phyloP scores from a whole-genome alignment of 2,329 filamentous ascomycete genomes.

The Calonectria pseudoturangicola region DNA sequence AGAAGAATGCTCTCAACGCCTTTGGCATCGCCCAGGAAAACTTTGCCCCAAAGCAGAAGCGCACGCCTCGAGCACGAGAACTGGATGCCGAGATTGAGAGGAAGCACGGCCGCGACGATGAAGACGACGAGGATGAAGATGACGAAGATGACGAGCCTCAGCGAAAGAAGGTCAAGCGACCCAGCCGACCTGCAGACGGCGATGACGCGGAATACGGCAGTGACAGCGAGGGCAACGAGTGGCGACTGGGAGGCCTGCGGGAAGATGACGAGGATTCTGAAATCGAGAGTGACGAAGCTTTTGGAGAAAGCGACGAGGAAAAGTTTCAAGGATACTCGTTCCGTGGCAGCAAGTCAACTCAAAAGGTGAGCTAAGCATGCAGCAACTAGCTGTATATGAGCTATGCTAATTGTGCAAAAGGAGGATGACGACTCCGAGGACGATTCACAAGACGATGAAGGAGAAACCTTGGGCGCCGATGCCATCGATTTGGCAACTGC shows the following conservation, averaged over 20 bases:
- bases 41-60: conserved; percentile 68
- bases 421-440: conserved; percentile 77
- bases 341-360: conserved; percentile 66
- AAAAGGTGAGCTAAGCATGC: conserved; percentile 51
- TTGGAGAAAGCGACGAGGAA: conserved; percentile 92
- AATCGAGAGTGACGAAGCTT: conserved; percentile 84
- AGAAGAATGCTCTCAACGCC: conserved; percentile 73
- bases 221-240: conserved; percentile 90
- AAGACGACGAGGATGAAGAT: conserved; percentile 70
- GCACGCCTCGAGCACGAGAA: conserved; percentile 70
- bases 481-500: conserved; percentile 76
- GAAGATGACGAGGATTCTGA: conserved; percentile 78
- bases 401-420: conserved; percentile 45
- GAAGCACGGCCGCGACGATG: conserved; percentile 66
- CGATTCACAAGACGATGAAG: conserved; percentile 71
- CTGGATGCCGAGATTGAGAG: conserved; percentile 68
- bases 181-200: conserved; percentile 65
- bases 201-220: conserved; percentile 83
- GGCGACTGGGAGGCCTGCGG: conserved; percentile 81
- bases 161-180: conserved; percentile 65
- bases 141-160: conserved; percentile 69
- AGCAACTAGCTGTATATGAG: too few relatives aligned
- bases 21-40: conserved; percentile 75
- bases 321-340: conserved; percentile 84
- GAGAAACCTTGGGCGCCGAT: conserved; percentile 75